Percentiles rank a stretch among this genome's conserved stretches.
Conservation (phyloP, 1,139 yeast genomes). For the Nakaseomyces delphensis region DNA sequence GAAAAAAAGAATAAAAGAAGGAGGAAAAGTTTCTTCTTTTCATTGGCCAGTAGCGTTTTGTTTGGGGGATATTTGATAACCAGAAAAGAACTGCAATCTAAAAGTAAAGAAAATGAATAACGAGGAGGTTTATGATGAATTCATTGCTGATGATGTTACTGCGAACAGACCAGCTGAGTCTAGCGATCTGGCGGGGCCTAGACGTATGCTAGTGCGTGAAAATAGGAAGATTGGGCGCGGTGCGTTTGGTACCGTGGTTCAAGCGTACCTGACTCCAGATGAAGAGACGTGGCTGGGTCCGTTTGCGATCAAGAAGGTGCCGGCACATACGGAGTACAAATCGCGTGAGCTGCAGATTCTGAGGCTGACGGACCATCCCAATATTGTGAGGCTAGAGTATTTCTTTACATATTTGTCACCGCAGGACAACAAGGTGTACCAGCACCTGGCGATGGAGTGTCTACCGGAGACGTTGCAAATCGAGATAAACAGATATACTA, state of each 20-base stretch:
- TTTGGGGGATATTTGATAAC: too few relatives aligned
- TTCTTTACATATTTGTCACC: slow-evolving; percentile 53
- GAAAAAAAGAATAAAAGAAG: too few relatives aligned
- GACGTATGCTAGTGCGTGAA: slow-evolving; percentile 59
- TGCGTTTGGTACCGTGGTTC: slow-evolving; percentile 76
- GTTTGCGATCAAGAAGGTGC: slow-evolving; percentile 72
- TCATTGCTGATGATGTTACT: slow-evolving; percentile 51
- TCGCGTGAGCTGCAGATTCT: slow-evolving; percentile 70
- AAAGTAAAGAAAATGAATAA: not conserved
- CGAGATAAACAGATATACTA: slow-evolving; percentile 63
- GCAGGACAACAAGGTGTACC: slow-evolving; percentile 56
- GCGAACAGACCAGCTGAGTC: slow-evolving; percentile 47
- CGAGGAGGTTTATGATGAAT: slow-evolving; percentile 27
- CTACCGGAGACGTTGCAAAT: slow-evolving; percentile 69
- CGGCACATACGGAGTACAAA: slow-evolving; percentile 78
- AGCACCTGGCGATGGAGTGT: slow-evolving; percentile 78
- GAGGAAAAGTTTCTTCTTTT: too few relatives aligned
- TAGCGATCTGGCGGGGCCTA: not conserved
- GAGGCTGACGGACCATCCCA: slow-evolving; percentile 68
- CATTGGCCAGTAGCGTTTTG: too few relatives aligned
- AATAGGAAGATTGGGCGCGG: slow-evolving; percentile 74
- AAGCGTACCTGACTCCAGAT: slow-evolving; percentile 44
- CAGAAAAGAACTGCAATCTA: not conserved
- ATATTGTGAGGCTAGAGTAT: slow-evolving; percentile 59
- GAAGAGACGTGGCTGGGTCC: slow-evolving; percentile 59